These are phyloP conservation scores for Exophiala mesophila DNA, from an alignment of 2,329 filamentous ascomycete genomes.

Conservation along the genomic window DNA sequence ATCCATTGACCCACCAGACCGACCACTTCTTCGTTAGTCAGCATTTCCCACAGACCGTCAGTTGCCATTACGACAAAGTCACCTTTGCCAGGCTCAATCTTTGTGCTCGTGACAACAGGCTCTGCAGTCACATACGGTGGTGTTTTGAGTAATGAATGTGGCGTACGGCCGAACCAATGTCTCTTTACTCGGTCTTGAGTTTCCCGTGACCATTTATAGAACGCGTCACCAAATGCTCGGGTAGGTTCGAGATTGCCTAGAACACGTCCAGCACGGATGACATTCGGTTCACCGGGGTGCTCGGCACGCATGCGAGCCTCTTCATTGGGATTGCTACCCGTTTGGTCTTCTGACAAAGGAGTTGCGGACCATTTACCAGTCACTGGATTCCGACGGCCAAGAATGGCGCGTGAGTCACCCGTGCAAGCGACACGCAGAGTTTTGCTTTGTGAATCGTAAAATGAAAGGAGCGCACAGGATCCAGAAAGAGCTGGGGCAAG, in stretches of 20 bases:
- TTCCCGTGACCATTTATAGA: constrained; percentile 92
- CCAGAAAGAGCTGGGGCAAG: constrained; percentile 90
- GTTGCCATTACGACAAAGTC: constrained; percentile 97
- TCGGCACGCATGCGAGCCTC: constrained; percentile 74
- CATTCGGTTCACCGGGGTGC: constrained; percentile 77
- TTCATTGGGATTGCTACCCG: constrained; percentile 81
- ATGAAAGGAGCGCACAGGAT: constrained; percentile 93
- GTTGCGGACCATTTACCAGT: constrained; percentile 92
- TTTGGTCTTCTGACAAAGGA: constrained; percentile 87
- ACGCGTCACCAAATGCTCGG: constrained; percentile 90
- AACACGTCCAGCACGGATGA: constrained; percentile 83
- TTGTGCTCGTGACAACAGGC: constrained; percentile 87
- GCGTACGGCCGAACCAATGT: constrained; percentile 80
- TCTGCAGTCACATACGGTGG: constrained; percentile 97
- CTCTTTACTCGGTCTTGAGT: constrained; percentile 75
- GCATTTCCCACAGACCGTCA: constrained; percentile 97
- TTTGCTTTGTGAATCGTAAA: constrained; percentile 86
- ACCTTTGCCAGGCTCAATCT: constrained; percentile 80
- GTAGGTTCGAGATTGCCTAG: constrained; percentile 88
- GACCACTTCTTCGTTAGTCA: constrained; percentile 96
- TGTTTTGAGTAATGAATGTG: constrained; percentile 73
- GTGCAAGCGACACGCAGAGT: constrained; percentile 91
- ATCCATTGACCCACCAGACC: constrained; percentile 96
- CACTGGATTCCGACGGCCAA: constrained; percentile 66
- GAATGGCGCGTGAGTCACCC: constrained; percentile 89